phyloP scores from a whole-genome alignment of 257 asterid genomes.

The Mentha longifolia region DNA sequence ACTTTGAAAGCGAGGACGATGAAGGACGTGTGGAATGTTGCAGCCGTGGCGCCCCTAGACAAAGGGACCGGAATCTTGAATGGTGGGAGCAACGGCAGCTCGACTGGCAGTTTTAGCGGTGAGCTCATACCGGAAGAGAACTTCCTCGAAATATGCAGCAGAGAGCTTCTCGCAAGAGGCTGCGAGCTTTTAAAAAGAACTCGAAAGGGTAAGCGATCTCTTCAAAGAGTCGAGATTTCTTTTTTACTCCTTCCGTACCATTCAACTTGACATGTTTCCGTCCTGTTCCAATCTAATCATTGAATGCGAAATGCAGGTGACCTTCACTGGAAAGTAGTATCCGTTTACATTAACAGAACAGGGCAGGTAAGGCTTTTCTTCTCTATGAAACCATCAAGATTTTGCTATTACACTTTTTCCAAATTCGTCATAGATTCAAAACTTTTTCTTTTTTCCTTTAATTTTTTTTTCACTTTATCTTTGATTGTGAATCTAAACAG shows the following conservation, averaged over 20 bases:
- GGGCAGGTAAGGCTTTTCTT: constrained; percentile 70
- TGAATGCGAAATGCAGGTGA: constrained; percentile 65
- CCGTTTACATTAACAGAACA: constrained; percentile 76
- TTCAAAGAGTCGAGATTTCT: too few relatives aligned
- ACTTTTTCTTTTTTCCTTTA: constrained; percentile 33
- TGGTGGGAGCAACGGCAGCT: constrained; percentile 65
- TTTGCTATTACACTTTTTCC: not conserved
- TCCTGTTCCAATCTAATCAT: not conserved
- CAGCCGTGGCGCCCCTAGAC: constrained; percentile 86
- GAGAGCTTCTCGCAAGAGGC: constrained; percentile 91
- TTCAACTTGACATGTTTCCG: not conserved
- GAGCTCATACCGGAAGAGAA: constrained; percentile 87
- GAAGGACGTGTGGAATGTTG: constrained; percentile 92
- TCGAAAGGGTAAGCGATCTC: constrained; percentile 61
- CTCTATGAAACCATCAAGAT: not conserved
- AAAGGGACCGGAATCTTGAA: constrained; percentile 60
- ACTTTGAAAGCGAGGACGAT: constrained; percentile 86
- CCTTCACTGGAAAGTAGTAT: constrained; percentile 96
- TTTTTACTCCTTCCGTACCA: not conserved
- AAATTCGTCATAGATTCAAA: constrained; percentile 27
- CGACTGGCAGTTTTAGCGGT: constrained; percentile 75
- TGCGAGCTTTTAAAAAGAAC: constrained; percentile 88
- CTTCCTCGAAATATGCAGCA: constrained; percentile 85
- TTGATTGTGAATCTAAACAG: constrained; percentile 32
- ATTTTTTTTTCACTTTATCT: constrained; percentile 25